Base-by-base conservation (phyloP, 106 monocot genomes). In the Xerophyta viscosa region DNA sequence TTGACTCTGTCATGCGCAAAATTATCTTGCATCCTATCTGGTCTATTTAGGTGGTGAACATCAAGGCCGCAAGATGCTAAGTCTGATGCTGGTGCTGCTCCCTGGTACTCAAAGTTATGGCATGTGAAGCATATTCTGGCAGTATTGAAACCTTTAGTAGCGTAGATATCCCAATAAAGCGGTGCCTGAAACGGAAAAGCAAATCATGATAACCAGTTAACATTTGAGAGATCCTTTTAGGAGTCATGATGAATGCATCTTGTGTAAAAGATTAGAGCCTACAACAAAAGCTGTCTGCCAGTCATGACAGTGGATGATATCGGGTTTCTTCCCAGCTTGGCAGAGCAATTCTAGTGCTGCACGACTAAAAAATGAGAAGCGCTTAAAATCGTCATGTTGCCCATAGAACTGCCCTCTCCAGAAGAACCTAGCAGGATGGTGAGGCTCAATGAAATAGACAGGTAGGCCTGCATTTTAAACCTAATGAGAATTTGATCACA, bases 211-310 rank as follows among this genome's bases (percentile, higher is more conserved):
- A n/a, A n/a, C n/a, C n/a, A n/a, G n/a, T n/a, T n/a, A n/a, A n/a
- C n/a, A n/a, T n/a, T n/a, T n/a, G n/a, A n/a, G n/a, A n/a, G n/a
- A n/a, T n/a, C n/a, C n/a, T n/a, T n/a, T n/a, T n/a, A n/a, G n/a
- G n/a, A n/a, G 27, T 59, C 3, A 8, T 7, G 27, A 52, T 21
- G 2, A 25, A n/a, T 29, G 52, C 52, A 17, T 26, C 18, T 0
- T 45, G 20, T 20, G 26, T 27, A 10, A 20, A 37, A 6, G 17
- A 4, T 9, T 44, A 27, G 46, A 39, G 11, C 87, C 20, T 84
- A 93, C 93, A 56, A 93, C 66, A 70, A 88, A 93, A 53, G 83
- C 80, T 60, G 93, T 93, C 48, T 84, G 93, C 93, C 93, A 93
- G 46, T 93, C 93, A 75, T 93, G 93, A 49, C 93, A 88, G 56